These are phyloP conservation scores for Arachnomyces sp. DNA, from an alignment of 2,329 filamentous ascomycete genomes.

Conservation along the genomic window DNA sequence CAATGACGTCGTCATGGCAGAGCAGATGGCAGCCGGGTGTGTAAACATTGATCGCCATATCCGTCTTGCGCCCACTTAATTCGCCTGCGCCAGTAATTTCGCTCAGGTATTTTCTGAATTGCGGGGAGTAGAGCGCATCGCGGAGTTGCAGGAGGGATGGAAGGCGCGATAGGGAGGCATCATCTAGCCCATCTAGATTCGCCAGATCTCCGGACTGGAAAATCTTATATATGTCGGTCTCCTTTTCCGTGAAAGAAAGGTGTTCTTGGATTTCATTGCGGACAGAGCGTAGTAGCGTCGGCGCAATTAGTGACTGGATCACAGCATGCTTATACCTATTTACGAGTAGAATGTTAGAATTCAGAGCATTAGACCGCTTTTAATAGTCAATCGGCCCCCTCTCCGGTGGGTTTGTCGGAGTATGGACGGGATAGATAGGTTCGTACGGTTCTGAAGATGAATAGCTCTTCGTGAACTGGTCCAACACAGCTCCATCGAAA, in stretches of 20 bases:
- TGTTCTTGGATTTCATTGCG: constrained; percentile 82
- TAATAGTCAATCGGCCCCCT: not conserved
- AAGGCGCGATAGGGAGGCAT: constrained; percentile 73
- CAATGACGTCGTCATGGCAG: constrained; percentile 98
- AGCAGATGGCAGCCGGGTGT: constrained; percentile 91
- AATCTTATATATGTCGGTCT: constrained; percentile 99
- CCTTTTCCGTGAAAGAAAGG: constrained; percentile 93
- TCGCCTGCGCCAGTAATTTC: constrained; percentile 77
- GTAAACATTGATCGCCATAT: constrained; percentile 99
- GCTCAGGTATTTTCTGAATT: constrained; percentile 83
- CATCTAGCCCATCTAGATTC: constrained; percentile 88
- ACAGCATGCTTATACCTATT: constrained; percentile 81
- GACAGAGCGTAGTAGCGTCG: constrained; percentile 72
- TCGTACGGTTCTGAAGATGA: constrained; percentile 35
- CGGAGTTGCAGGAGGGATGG: constrained; percentile 87
- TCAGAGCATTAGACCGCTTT: not conserved
- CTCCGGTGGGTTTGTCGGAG: too few species aligned
- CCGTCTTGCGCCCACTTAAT: constrained; percentile 86
- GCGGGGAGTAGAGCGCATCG: constrained; percentile 83
- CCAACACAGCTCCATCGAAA: constrained; percentile 32
- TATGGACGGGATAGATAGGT: not conserved
- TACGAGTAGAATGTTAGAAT: not conserved
- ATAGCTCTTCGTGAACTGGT: constrained; percentile 37
- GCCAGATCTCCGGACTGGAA: constrained; percentile 96
- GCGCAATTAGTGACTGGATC: constrained; percentile 71